Conservation (phyloP, 2,329 filamentous ascomycete species). For the Acrocalymma vagum region DNA sequence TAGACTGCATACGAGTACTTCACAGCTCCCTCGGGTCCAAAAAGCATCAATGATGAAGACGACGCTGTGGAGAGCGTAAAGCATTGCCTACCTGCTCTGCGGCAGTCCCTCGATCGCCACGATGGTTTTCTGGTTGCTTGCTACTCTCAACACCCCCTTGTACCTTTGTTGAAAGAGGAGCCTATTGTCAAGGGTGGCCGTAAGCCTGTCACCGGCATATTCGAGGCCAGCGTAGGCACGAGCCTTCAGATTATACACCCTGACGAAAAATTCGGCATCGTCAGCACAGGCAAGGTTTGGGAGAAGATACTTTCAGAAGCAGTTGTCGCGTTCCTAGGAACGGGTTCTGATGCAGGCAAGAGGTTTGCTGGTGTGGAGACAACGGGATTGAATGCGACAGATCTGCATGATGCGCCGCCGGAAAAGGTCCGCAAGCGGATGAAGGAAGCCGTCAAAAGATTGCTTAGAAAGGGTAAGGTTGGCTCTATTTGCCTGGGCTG, state of each 20-base stretch:
- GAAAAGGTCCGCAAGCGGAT: slow-evolving; percentile 73
- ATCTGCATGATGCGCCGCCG: slow-evolving; percentile 75
- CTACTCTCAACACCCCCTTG: slow-evolving; percentile 85
- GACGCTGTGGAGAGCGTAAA: slow-evolving; percentile 72
- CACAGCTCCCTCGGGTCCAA: slow-evolving; percentile 72
- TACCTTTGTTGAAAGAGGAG: slow-evolving; percentile 64
- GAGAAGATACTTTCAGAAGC: slow-evolving; percentile 74
- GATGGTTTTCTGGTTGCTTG: slow-evolving; percentile 88
- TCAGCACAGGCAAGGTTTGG: slow-evolving; percentile 89
- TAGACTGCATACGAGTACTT: slow-evolving; percentile 66
- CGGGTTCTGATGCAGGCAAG: slow-evolving; percentile 41
- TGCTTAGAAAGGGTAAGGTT: slow-evolving; percentile 67
- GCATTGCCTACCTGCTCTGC: slow-evolving; percentile 67
- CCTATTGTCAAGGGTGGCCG: slow-evolving; percentile 44
- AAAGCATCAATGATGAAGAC: slow-evolving; percentile 79
- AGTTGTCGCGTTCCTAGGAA: slow-evolving; percentile 70
- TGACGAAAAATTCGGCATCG: slow-evolving; percentile 77
- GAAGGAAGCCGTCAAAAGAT: slow-evolving; percentile 71
- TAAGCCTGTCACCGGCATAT: slow-evolving; percentile 79
- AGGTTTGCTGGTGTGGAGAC: slow-evolving; percentile 83
- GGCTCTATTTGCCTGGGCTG: slow-evolving; percentile 84
- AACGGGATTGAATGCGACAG: slow-evolving; percentile 80
- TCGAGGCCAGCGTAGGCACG: slow-evolving; percentile 79
- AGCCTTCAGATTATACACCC: slow-evolving; percentile 65
- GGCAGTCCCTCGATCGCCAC: slow-evolving; percentile 57